Evolutionary conservation across 352 stramenopile genomes (phyloP).

Genomic region (Globisporangium parvum): DNA sequence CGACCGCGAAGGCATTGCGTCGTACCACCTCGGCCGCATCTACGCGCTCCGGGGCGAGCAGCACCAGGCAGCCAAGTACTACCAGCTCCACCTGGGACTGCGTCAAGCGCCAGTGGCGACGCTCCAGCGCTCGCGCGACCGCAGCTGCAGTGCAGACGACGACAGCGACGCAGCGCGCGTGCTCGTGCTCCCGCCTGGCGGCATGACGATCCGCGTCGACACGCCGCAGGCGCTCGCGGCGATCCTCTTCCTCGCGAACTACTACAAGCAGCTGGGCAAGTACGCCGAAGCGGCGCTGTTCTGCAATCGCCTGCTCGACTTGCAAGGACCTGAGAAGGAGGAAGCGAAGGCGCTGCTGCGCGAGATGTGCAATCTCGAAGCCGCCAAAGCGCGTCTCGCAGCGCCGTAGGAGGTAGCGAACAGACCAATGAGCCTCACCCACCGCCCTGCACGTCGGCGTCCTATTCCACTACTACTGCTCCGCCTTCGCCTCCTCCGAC

Average conservation of each 20-base stretch:
- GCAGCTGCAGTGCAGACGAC: not conserved
- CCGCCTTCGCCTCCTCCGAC: not conserved
- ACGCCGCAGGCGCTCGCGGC: constrained; percentile 53
- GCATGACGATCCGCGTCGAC: constrained; percentile 46
- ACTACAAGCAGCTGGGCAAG: constrained; percentile 66
- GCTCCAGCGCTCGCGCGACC: not conserved
- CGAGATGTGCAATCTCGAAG: constrained; percentile 69
- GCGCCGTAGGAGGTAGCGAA: constrained; percentile 1
- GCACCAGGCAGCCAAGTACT: constrained; percentile 69
- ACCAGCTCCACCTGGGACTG: constrained; percentile 57
- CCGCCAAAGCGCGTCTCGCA: constrained; percentile 13
- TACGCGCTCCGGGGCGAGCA: constrained; percentile 37
- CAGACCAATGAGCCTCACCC: not conserved
- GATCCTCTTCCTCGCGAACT: constrained; percentile 77
- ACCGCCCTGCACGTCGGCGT: not conserved
- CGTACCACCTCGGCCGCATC: constrained; percentile 60
- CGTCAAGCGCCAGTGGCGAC: constrained; percentile 18
- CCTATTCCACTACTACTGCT: too few relatives aligned
- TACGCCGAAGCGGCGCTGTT: constrained; percentile 55
- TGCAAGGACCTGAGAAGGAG: constrained; percentile 76
- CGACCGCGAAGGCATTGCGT: constrained; percentile 70
- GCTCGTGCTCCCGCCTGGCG: constrained; percentile 10
- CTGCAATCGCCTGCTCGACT: constrained; percentile 72
- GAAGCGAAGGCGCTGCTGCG: constrained; percentile 75
- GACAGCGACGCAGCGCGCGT: constrained; percentile 3